These are phyloP conservation scores for Capsicum chinense DNA, from an alignment of 257 asterid species.

Conservation along the genomic window DNA sequence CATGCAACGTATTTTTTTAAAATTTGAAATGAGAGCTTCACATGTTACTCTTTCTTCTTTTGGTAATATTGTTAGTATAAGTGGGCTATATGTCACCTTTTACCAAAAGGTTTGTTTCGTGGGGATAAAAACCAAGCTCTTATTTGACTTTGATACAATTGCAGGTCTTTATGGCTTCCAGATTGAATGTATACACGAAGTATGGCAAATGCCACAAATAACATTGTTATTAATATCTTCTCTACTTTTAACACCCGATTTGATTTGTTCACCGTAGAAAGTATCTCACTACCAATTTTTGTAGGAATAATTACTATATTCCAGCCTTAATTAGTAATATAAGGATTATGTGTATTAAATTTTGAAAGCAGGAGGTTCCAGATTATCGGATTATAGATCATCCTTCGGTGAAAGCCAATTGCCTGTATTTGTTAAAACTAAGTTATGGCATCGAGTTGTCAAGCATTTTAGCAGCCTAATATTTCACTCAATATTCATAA, in stretches of 20 bases:
- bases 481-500: neutral
- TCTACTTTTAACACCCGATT: neutral
- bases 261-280: neutral
- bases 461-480: neutral
- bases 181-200: conserved; percentile 93
- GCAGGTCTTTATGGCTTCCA: conserved; percentile 96
- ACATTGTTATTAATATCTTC: neutral
- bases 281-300: neutral
- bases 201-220: conserved; percentile 99
- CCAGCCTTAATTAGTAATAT: neutral
- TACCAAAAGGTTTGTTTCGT: too few relatives aligned
- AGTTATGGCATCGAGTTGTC: neutral
- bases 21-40: too few relatives aligned
- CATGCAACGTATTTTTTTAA: too few relatives aligned
- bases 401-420: neutral
- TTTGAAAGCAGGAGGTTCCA: neutral
- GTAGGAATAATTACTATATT: neutral
- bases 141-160: conserved; percentile 29
- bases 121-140: neutral
- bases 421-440: neutral
- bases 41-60: too few relatives aligned
- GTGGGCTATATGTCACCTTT: too few relatives aligned
- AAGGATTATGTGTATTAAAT: neutral
- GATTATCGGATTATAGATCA: neutral
- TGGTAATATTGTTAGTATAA: too few relatives aligned